Evolutionary conservation across 768 basidiomycete genomes (phyloP), one percentile per base, ranked within the genome.

Genomic region (Agaricus sinodeliciosus): DNA sequence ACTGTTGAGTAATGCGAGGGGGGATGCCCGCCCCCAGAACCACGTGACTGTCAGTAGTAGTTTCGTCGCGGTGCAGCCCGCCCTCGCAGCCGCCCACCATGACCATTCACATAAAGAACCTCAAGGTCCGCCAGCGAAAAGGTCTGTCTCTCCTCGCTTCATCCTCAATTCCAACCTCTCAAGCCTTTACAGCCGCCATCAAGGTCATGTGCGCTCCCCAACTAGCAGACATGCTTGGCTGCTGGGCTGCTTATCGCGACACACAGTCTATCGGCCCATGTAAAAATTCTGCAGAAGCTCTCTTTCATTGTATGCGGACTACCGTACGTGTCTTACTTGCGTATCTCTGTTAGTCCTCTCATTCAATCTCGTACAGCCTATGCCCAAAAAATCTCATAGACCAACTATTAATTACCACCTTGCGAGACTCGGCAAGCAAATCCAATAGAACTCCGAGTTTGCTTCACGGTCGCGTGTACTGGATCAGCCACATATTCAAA

Each of bases 391-490:
- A 65, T 67, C 68, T 41, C 88, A 84, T 47, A 78, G 76, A 63
- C 80, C 91, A 34, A 82, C 87, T 31, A 92, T 94, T 72, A 94
- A 94, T 68, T 94, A 90, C 66, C 90, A 93, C 67, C 81, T 94
- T 58, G 84, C 87, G 60, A 80, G 90, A 65, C 74, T 93, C 56
- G 78, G 81, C 56, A 90, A 87, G 64, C 80, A 75, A 56, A 77
- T 84, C 59, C 87, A 87, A 76, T 87, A 79, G 37, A 31, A 31
- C 11, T 31, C 11, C 7, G 31, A 31, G 31, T 22, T 22, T 22
- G 22, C 22, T 22, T 22, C 3, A 3, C 3, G 22, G 22, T 22
- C 22, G 22, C 22, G 3, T 22, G 22, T 22, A 22, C 1, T 22
- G 22, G 22, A 22, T 22, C 22, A n/a, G n/a, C n/a, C n/a, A n/a